phyloP scores from a whole-genome alignment of 768 basidiomycete genomes.

The Multifurca ochricompacta region DNA sequence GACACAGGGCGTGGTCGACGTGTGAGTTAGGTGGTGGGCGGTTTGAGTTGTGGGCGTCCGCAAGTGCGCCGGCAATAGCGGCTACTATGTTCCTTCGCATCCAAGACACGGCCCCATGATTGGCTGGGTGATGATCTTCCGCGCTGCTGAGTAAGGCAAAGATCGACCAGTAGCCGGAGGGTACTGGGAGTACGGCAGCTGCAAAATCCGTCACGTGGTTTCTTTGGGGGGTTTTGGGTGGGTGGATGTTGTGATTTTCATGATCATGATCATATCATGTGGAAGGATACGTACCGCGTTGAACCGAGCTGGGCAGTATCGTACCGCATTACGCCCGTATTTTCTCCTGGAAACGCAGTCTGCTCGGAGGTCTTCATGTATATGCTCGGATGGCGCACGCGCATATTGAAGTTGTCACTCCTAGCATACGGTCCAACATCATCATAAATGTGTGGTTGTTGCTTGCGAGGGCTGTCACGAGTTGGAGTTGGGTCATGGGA shows the following conservation, averaged over 20 bases:
- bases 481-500: not conserved
- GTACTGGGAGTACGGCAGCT: conserved; percentile 7
- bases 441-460: not conserved
- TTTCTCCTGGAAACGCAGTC: conserved; percentile 1
- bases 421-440: not conserved
- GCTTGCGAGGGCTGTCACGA: not conserved
- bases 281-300: not conserved
- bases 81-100: not conserved
- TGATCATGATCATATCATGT: not conserved
- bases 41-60: not conserved
- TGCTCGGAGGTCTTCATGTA: not conserved
- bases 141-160: conserved; percentile 6
- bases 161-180: conserved; percentile 9
- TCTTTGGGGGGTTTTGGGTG: not conserved
- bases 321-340: conserved; percentile 5
- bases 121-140: not conserved
- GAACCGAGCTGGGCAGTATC: not conserved
- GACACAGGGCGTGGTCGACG: conserved; percentile 3
- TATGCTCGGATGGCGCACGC: not conserved
- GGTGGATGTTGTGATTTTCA: no score
- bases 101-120: not conserved
- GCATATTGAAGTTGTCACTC: not conserved
- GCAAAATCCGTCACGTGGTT: not conserved
- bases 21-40: not conserved
- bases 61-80: conserved; percentile 3